These are phyloP conservation scores for Dendrobium officinale DNA, from an alignment of 106 monocot genomes.

Conservation along the genomic window DNA sequence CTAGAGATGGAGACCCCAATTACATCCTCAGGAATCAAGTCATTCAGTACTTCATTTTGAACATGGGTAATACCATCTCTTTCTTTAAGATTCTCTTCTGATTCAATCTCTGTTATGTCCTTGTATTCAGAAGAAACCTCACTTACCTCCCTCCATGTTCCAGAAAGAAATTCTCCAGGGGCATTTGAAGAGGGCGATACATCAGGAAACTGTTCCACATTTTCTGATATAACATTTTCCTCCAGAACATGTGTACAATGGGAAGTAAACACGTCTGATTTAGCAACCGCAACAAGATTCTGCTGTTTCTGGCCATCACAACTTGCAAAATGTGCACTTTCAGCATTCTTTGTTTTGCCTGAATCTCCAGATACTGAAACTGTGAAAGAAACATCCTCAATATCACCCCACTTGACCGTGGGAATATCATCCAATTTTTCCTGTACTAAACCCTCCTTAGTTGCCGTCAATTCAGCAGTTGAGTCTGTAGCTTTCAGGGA, in stretches of 20 bases:
- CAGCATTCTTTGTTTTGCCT: conserved; percentile 6
- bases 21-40: conserved; percentile 8
- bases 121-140: conserved; percentile 24
- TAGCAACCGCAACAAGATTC: conserved; percentile 5
- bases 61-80: neutral
- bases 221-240: conserved; percentile 14
- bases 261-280: conserved; percentile 4
- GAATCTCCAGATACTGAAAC: conserved; percentile 21
- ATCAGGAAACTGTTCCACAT: conserved; percentile 29
- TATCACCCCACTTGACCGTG: conserved; percentile 58
- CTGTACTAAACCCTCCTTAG: conserved; percentile 10
- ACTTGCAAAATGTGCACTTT: conserved; percentile 8
- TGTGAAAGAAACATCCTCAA: conserved; percentile 35
- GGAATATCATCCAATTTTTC: conserved; percentile 23
- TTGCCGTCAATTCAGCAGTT: neutral
- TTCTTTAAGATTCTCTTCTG: conserved; percentile 15
- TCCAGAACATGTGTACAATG: neutral
- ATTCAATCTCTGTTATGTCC: conserved; percentile 3
- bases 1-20: neutral
- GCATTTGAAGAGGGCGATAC: conserved; percentile 18
- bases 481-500: neutral
- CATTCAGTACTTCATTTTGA: conserved; percentile 14
- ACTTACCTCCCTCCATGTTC: conserved; percentile 22
- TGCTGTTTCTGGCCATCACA: conserved; percentile 6
- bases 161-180: conserved; percentile 19